Base-by-base conservation (phyloP, 129 eudicot species). In the Chrysanthemum seticuspe region DNA sequence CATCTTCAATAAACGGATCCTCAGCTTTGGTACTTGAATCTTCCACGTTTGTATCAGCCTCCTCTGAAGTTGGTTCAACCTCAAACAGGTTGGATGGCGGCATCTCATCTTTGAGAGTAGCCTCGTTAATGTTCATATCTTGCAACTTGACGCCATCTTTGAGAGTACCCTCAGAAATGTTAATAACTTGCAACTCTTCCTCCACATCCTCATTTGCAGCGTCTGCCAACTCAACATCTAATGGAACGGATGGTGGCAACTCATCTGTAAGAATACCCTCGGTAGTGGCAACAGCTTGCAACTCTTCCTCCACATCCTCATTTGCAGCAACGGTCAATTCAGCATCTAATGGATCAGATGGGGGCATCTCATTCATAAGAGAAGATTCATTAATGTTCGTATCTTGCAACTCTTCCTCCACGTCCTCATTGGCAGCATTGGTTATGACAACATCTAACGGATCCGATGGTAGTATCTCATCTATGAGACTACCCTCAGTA, bases 1-100 rank as follows among this genome's bases (percentile, higher is more conserved):
- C 83, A 71, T 71, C 79, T 72, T 81, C 65, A 44, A 60, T 23
- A 70, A 36, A 67, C 40, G 48, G 76, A 74, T 62, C 82, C 78
- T 66, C 44, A 31, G 12, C 67, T 69, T 56, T 65, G n/a, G 59
- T 57, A 25, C 44, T 65, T 31, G 71, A 71, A 56, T 65, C 56
- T 58, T 71, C 68, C 65, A 14, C 61, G 23, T 36, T 57, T 71
- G 36, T 15, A 12, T 34, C 45, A 52, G 64, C 72, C 52, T 52
- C 62, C 48, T 40, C 73, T 55, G 51, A 72, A 72, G 64, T 69
- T 68, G 55, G 78, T 64, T 71, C 78, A 18, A 34, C 60, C 54
- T 3, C 73, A 53, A 78, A 67, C 9, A 18, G 45, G 13, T 69
- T 59, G 50, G 71, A 60, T 31, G 64, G 36, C 8, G 54, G 48